Percentiles rank a stretch among this genome's conserved stretches.
Evolutionary conservation across 2,329 filamentous ascomycete species (phyloP).

Genomic region (Dactylellina cionopaga): DNA sequence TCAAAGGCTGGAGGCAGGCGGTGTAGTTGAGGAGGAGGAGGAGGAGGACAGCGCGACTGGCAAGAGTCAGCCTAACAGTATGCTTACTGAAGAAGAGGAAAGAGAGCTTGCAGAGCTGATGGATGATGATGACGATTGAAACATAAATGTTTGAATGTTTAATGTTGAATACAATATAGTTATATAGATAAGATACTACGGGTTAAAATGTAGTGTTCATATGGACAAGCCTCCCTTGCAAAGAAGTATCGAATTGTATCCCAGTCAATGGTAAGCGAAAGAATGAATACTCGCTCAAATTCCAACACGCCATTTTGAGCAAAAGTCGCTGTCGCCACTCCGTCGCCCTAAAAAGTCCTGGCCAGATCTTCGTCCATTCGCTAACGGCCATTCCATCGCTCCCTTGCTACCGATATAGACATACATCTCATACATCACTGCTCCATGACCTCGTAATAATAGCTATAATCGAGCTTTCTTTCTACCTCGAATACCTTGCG

Average conservation of each 20-base stretch:
- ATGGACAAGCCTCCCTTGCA: neutral
- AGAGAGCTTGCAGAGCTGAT: constrained; percentile 90
- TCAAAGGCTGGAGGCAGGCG: constrained; percentile 58
- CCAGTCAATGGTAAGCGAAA: constrained; percentile 81
- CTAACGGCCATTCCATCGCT: neutral
- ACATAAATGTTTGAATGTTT: neutral
- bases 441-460: constrained; percentile 2
- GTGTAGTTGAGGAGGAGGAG: constrained; percentile 67
- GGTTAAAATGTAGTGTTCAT: too few relatives aligned
- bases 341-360: constrained; percentile 4
- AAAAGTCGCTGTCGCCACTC: neutral
- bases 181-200: too few relatives aligned
- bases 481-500: neutral
- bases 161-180: neutral
- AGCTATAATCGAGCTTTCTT: neutral
- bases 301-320: constrained; percentile 20
- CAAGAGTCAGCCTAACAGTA: constrained; percentile 63
- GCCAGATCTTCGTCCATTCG: neutral
- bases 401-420: neutral
- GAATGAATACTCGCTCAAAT: constrained; percentile 75
- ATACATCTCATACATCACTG: neutral
- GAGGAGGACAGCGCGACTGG: constrained; percentile 63
- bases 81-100: constrained; percentile 88
- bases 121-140: constrained; percentile 72
- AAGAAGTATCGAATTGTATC: constrained; percentile 20